A percentile compares a stretch with the other conserved stretches of the same genome.
Conservation (phyloP, 2,329 filamentous ascomycete genomes). For the Botryotinia calthae region DNA sequence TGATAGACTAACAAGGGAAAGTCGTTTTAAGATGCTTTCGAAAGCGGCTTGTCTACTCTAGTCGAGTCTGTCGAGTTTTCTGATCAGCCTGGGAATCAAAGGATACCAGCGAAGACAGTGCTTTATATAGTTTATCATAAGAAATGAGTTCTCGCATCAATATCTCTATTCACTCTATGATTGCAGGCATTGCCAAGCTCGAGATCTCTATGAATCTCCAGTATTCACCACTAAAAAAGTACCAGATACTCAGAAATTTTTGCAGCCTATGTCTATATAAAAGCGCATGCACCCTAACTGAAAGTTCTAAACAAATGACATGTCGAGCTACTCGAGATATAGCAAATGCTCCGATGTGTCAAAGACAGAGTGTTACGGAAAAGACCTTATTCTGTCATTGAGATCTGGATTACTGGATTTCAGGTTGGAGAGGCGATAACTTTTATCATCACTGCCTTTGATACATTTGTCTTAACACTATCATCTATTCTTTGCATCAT, state of each 20-base stretch:
- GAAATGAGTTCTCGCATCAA: neutral
- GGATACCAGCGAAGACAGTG: neutral
- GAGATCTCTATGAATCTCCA: neutral
- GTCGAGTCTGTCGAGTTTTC: accelerated
- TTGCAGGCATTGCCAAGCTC: neutral
- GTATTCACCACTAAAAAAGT: neutral
- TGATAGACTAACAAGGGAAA: neutral
- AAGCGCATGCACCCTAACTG: accelerated
- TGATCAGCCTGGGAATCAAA: neutral
- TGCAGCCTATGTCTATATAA: neutral
- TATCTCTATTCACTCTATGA: neutral
- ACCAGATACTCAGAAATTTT: neutral
- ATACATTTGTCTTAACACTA: neutral
- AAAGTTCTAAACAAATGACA: neutral
- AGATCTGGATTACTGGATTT: accelerated
- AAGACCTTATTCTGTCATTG: accelerated
- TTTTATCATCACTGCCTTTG: no score
- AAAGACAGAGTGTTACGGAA: accelerated
- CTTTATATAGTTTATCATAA: neutral
- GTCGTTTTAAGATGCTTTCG: neutral
- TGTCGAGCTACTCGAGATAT: neutral
- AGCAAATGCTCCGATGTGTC: neutral
- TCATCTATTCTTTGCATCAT: neutral
- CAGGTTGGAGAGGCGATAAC: neutral
- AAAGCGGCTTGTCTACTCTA: accelerated